These are phyloP conservation scores for Cryptococcus neoformans DNA, from an alignment of 1,284 basidiomycete genomes.

Conservation along the genomic window DNA sequence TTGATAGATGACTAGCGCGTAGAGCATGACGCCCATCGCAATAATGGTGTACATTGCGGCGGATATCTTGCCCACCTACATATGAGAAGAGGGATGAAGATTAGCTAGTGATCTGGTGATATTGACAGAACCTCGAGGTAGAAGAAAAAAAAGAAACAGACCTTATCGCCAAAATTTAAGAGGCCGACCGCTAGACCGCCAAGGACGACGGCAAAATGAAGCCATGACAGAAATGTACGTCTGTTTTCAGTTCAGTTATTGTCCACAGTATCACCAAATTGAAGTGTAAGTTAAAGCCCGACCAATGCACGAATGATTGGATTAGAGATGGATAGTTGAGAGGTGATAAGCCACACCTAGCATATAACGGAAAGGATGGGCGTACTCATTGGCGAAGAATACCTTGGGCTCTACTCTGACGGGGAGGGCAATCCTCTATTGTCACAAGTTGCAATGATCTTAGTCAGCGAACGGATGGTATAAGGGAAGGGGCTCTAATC, in stretches of 20 bases:
- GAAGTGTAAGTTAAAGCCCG: neutral
- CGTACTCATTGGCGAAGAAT: constrained; percentile 85
- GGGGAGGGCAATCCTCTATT: constrained; percentile 78
- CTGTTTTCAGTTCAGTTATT: constrained; percentile 8
- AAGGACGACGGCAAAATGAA: constrained; percentile 91
- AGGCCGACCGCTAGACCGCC: constrained; percentile 93
- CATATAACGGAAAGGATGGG: neutral
- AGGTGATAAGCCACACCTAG: neutral
- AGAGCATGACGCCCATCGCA: constrained; percentile 97
- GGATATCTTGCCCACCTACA: constrained; percentile 48
- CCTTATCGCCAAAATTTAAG: constrained; percentile 94
- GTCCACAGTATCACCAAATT: neutral
- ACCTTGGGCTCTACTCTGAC: constrained; percentile 90
- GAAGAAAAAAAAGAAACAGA: constrained; percentile 42
- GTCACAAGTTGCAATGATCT: neutral
- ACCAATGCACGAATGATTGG: neutral
- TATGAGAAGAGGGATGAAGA: neutral
- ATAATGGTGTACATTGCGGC: constrained; percentile 48
- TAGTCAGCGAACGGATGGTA: neutral
- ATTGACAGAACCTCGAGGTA: neutral
- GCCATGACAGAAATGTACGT: constrained; percentile 89
- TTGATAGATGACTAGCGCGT: constrained; percentile 92
- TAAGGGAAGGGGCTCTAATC: neutral
- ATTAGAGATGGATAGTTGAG: neutral
- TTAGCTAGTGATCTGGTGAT: neutral